Base-by-base conservation (phyloP, 306 rosid species). In the Cucumis melo region DNA sequence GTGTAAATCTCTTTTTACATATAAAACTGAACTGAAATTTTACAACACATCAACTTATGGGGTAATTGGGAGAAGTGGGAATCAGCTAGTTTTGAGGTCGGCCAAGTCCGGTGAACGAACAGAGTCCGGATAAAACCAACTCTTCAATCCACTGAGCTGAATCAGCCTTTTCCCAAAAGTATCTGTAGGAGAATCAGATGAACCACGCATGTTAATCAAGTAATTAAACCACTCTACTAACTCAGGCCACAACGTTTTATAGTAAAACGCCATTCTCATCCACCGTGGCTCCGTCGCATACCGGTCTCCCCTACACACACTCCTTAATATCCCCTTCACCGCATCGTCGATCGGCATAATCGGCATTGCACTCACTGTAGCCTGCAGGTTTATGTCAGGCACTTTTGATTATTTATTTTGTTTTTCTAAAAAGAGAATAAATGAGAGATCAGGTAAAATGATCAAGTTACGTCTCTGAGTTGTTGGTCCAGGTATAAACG, bases 301-400 rank as follows among this genome's bases (percentile, higher is more conserved):
- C 10, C 64, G 54, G 15, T 84, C 96, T 73, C 97, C 93, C 21
- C 82, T 77, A 80, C 87, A 87, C 1, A 82, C 90, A 9, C 87
- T 32, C 13, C 80, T 76, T 83, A 88, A 88, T 6, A 90, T 84
- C 67, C 83, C 84, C 81, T 83, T 84, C 34, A 88, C 89, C 24
- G 84, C 85, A 48, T 74, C 78, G 58, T 62, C 50, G 6, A 84
- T 84, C 5, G 86, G 82, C 83, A 72, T 71, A 39, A 88, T 54
- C 4, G 89, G 93, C 81, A 84, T 27, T 81, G 65, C 7, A 73
- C 89, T 82, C 17, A 82, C 34, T 74, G 57, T 74, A 78, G 66
- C 79, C 89, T 41, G 36, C 5, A 32, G 5, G 5, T 32, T 27
- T 27, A 27, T 32, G 36, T 32, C 36, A 32, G 5, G 5, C 36